Base-by-base conservation (phyloP, 257 asterid species). In the Anisodus tanguticus region DNA sequence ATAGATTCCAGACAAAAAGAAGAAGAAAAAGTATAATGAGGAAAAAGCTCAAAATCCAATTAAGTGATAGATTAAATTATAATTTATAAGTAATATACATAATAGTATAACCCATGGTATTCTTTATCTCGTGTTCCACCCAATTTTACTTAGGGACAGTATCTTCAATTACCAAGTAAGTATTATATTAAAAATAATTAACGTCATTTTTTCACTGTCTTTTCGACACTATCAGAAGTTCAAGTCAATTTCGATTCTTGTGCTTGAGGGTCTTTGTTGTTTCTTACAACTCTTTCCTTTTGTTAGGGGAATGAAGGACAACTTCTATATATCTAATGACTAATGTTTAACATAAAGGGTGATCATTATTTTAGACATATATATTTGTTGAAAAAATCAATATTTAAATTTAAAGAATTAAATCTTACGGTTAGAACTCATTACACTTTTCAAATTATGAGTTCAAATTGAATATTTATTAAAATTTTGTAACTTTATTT, bases 41-140 rank as follows among this genome's bases (percentile, higher is more conserved):
- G 85, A 53, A 80, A 88, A 79, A 67, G 91, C 94, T 86, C 94
- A 86, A 84, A 88, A 69, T 74, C 90, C 93, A 78, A 90, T 82
- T 85, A 85, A 89, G 84, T 87, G 86, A 84, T 76, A 68, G 87
- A 85, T 90, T 91, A 78, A 83, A 77, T 85, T 88, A 85, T 66
- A 79, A 71, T 60, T 72, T 62, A 84, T 59, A 47, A 47, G 57
- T 72, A 81, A 39, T 26, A 41, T 86, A 85, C 67, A 84, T 74
- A 80, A 76, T 54, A 83, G 59, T 74, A 69, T 77, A 88, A 86
- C 86, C 93, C 94, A 87, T 88, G 15, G 53, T 68, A 89, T 87
- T 90, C 88, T 84, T 85, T 9, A 80, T 89, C 95, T 94, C 63
- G 95, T 88, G 91, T 88, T 91, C 90, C 93, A 83, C 94, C 92